Evolutionary conservation across 2,329 filamentous ascomycete genomes (phyloP).

Genomic region (Diaporthe citri): DNA sequence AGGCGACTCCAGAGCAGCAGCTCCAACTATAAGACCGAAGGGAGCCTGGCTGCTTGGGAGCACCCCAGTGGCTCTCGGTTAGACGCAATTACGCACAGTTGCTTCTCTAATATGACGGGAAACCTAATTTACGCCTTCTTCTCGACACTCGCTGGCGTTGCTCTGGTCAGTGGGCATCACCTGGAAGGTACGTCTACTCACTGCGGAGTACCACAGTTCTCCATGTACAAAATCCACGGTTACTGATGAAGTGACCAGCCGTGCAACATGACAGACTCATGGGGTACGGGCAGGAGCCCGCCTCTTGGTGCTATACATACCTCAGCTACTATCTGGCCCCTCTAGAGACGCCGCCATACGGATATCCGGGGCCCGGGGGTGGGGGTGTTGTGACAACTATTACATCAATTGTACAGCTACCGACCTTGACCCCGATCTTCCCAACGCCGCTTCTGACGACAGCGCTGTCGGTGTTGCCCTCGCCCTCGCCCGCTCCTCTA

Average conservation of each 20-base stretch:
- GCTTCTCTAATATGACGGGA: not conserved
- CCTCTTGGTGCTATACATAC: conserved; percentile 5
- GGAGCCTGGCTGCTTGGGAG: not conserved
- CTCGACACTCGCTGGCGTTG: not conserved
- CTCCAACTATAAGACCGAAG: not conserved
- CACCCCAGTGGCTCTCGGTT: not conserved
- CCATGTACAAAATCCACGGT: not conserved
- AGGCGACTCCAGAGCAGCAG: no score
- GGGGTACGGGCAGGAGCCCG: not conserved
- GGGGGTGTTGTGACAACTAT: conserved; percentile 2
- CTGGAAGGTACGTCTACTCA: not conserved
- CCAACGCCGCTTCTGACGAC: not conserved
- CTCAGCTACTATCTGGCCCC: conserved; percentile 4
- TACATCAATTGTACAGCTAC: not conserved
- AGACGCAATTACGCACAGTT: not conserved
- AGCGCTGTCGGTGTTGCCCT: not conserved
- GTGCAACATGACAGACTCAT: not conserved
- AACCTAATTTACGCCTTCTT: not conserved
- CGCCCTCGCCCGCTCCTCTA: not conserved
- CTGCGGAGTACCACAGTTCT: not conserved
- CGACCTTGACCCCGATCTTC: not conserved
- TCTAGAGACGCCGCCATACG: not conserved
- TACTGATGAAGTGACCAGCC: not conserved
- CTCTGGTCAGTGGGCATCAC: not conserved
- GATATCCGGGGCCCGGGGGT: not conserved